Evolutionary conservation across 805 yeast species (phyloP), one percentile per base, ranked within the genome.

Genomic region (Saturnispora besseyi): DNA sequence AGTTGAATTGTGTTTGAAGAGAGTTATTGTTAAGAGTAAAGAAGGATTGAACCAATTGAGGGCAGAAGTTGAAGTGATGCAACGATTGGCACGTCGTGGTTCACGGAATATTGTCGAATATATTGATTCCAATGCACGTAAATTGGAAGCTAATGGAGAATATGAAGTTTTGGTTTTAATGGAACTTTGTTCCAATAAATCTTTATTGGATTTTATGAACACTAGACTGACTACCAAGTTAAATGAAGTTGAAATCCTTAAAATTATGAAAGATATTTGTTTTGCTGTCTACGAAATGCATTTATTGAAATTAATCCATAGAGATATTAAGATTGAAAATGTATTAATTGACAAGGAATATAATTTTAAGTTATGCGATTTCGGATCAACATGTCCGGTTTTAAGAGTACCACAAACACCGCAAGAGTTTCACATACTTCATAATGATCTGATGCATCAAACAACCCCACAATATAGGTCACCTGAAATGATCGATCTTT

Each of bases 11-110:
- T 93, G 98, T 63, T 72, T 93, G 59, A 93, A 93, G 66, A 76
- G 99, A 55, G 98, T 93, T n/a, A 83, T 83, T 31, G 99, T 93
- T 3, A 97, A 97, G 4, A 88, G 84, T 62, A 93, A 93, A 66
- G 77, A 81, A 59, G 85, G 84, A 47, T 73, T 93, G 62, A 87
- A 86, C 58, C 76, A 83, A 24, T 71, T 93, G 46, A 72, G 98
- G 54, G 96, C 95, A 37, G 99, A 93, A 65, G 99, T 93, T 13
- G 98, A 93, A 62, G 95, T 97, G 11, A 91, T 93, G 98, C 86
- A 87, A 66, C 73, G 96, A 28, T 72, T 93, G 32, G 18, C 40
- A 8, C 21, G n/a, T 18, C 72, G 82, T 53, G 96, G 95, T 8
- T 78, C 85, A 55, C 76, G 77, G 43, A 82, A 83, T 62, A 81